A percentile compares a stretch with the other conserved stretches of the same genome.
phyloP scores from a whole-genome alignment of 108 stramenopile genomes.

The Skeletonema marinoi region DNA sequence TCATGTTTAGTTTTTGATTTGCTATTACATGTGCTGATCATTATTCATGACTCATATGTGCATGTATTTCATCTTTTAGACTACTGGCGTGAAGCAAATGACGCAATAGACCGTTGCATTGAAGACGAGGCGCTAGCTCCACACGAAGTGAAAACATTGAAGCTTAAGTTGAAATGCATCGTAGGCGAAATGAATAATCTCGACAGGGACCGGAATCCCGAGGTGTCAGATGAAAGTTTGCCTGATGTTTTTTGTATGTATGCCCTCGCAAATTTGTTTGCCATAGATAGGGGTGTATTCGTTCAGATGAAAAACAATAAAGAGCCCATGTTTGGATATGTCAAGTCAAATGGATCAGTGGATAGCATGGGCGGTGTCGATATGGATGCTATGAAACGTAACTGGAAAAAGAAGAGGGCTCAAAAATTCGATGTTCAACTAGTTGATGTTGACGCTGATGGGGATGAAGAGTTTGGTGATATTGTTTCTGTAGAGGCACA shows the following conservation, averaged over 20 bases:
- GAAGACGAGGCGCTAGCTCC: slow-evolving; percentile 17
- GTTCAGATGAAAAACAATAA: not conserved
- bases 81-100: slow-evolving; percentile 2
- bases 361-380: not conserved
- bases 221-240: not conserved
- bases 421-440: slow-evolving; percentile 4
- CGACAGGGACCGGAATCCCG: not conserved
- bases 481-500: slow-evolving; percentile 5
- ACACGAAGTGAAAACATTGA: slow-evolving; percentile 3
- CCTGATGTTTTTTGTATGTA: not conserved
- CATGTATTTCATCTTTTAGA: not conserved
- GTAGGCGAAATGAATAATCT: not conserved
- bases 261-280: not conserved
- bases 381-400: not conserved
- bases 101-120: not conserved
- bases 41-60: not conserved
- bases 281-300: not conserved
- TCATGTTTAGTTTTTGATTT: not conserved
- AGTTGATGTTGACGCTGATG: not conserved
- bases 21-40: not conserved
- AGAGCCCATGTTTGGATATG: slow-evolving; percentile 1
- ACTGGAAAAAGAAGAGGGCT: not conserved
- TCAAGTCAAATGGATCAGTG: not conserved
- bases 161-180: not conserved
- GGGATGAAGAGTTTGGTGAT: not conserved